phyloP scores from a whole-genome alignment of 345 rosid genomes.

The Hibiscus syriacus region DNA sequence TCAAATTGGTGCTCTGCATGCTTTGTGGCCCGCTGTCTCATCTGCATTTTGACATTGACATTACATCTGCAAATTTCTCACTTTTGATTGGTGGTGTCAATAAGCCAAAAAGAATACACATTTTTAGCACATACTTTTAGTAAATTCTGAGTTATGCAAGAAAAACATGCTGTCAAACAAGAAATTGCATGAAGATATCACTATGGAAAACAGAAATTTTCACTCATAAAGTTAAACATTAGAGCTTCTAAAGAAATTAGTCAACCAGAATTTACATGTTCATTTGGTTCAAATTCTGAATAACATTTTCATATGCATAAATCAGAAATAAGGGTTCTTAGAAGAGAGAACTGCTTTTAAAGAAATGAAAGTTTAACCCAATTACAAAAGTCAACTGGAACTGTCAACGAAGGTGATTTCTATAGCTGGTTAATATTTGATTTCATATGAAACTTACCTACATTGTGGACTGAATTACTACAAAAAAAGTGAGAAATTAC shows the following conservation, averaged over 20 bases:
- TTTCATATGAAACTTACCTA: not conserved
- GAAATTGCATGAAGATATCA: not conserved
- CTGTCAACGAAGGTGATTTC: not conserved
- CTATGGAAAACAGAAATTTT: not conserved
- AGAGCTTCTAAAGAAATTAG: not conserved
- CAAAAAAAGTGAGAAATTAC: not conserved
- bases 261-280: not conserved
- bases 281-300: not conserved
- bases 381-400: not conserved
- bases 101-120: no score
- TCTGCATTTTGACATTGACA: no score
- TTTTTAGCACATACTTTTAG: no score
- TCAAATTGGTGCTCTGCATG: not conserved
- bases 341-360: not conserved
- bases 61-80: no score
- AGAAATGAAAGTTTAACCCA: not conserved
- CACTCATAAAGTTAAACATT: not conserved
- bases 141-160: no score
- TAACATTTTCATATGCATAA: constrained; percentile 17
- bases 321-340: not conserved
- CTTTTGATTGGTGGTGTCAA: not conserved
- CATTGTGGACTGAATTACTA: not conserved
- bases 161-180: not conserved
- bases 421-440: constrained; percentile 10
- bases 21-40: no score